Percentiles rank a stretch among this genome's conserved stretches.
Conservation (phyloP, 805 yeast species). For the Clavispora carvajalis region DNA sequence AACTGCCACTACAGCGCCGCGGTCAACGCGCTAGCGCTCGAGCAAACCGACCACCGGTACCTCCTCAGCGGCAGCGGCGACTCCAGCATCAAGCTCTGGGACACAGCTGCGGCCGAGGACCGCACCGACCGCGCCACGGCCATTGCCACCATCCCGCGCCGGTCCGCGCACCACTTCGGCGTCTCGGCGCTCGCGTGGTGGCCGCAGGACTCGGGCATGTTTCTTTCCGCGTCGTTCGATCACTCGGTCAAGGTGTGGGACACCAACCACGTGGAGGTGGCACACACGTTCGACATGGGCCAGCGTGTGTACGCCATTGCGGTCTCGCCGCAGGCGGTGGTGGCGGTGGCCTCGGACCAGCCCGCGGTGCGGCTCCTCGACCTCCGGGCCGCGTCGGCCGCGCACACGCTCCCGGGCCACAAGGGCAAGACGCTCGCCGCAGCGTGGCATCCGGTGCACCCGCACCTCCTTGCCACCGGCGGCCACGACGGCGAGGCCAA, state of each 20-base stretch:
- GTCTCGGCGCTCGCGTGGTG: slow-evolving; percentile 79
- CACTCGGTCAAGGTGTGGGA: slow-evolving; percentile 78
- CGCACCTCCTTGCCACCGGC: slow-evolving; percentile 67
- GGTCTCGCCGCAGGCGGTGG: slow-evolving; percentile 48
- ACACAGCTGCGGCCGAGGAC: slow-evolving; percentile 15
- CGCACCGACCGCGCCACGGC: too few species aligned
- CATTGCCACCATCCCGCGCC: slow-evolving; percentile 34
- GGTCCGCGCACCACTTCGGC: slow-evolving; percentile 59
- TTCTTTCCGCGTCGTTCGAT: slow-evolving; percentile 78
- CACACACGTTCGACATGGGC: slow-evolving; percentile 58
- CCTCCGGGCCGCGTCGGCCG: slow-evolving; percentile 63
- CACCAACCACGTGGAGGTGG: slow-evolving; percentile 58
- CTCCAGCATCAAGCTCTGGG: slow-evolving; percentile 65
- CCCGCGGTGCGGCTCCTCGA: slow-evolving; percentile 68
- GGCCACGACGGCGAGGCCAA: slow-evolving; percentile 76
- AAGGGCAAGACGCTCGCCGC: slow-evolving; percentile 52
- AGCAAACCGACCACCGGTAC: slow-evolving; percentile 38
- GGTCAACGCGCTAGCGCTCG: slow-evolving; percentile 58
- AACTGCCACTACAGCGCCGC: slow-evolving; percentile 46
- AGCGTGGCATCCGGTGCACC: slow-evolving; percentile 69
- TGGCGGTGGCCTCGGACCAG: slow-evolving; percentile 70
- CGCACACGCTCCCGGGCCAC: slow-evolving; percentile 67
- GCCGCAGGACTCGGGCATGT: slow-evolving; percentile 84
- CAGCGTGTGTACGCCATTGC: slow-evolving; percentile 66
- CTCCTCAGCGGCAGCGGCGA: slow-evolving; percentile 73